Evolutionary conservation across 345 rosid species (phyloP).

Genomic region (Eucalyptus caleyi): DNA sequence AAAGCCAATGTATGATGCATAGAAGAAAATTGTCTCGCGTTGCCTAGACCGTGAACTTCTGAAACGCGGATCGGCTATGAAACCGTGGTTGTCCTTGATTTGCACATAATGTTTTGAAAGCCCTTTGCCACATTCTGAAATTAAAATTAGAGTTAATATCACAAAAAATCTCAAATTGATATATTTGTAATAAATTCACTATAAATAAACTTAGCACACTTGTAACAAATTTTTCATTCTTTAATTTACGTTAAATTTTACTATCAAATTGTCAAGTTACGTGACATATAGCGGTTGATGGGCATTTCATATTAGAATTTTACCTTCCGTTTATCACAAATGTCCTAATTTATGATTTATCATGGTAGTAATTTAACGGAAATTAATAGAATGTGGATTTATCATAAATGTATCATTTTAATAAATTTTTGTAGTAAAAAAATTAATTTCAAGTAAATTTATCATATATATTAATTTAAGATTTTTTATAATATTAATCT

Average conservation of each 20-base stretch:
- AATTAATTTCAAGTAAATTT: fast-evolving
- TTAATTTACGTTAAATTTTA: too few species aligned
- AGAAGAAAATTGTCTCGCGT: background rate
- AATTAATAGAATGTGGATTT: fast-evolving
- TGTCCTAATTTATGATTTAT: too few species aligned
- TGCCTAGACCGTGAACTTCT: fast-evolving
- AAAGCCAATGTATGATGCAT: background rate
- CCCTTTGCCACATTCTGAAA: background rate
- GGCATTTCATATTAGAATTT: fast-evolving
- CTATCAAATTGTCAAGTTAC: fast-evolving
- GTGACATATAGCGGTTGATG: fast-evolving
- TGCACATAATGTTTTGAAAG: background rate
- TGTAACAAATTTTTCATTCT: fast-evolving
- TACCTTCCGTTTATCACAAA: fast-evolving
- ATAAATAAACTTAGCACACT: fast-evolving
- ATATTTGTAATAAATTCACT: fast-evolving
- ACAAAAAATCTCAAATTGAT: fast-evolving
- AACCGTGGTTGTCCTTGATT: background rate
- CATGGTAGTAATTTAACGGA: too few species aligned
- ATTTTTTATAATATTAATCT: too few species aligned
- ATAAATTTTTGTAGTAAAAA: fast-evolving
- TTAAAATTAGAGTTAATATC: background rate
- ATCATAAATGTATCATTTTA: fast-evolving
- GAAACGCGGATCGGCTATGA: background rate
- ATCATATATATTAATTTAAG: fast-evolving